Evolutionary conservation across 2,329 filamentous ascomycete genomes (phyloP).

Genomic region (Cladophialophora bantiana): DNA sequence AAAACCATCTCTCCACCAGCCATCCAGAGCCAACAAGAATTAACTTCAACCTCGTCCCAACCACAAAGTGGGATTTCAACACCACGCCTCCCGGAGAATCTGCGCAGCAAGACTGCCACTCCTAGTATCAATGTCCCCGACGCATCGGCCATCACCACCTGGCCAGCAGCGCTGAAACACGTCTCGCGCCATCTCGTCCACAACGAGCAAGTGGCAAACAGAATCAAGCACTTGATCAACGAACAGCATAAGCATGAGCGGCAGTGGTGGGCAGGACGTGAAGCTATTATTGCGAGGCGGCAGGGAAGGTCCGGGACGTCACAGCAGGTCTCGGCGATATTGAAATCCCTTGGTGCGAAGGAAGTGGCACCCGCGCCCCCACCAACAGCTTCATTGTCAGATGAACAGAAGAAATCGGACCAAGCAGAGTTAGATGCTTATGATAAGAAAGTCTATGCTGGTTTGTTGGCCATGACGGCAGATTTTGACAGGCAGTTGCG

Average conservation of each 20-base stretch:
- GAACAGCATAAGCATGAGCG: constrained; percentile 69
- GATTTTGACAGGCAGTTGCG: constrained; percentile 64
- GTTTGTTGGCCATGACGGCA: constrained; percentile 65
- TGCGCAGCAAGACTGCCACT: constrained; percentile 27
- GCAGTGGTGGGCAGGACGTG: constrained; percentile 64
- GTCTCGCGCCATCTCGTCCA: constrained; percentile 58
- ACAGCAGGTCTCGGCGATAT: constrained; percentile 60
- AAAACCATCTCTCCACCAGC: constrained; percentile 27
- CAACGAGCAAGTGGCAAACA: constrained; percentile 53
- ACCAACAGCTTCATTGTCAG: constrained; percentile 21
- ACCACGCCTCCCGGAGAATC: background rate
- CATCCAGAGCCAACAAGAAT: constrained; percentile 18
- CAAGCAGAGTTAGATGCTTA: constrained; percentile 64
- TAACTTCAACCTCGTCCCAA: background rate
- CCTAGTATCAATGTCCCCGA: constrained; percentile 42
- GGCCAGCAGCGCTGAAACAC: constrained; percentile 59
- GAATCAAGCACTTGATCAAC: constrained; percentile 65
- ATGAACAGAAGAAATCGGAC: constrained; percentile 47
- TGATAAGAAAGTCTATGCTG: constrained; percentile 68
- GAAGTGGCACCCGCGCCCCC: constrained; percentile 14
- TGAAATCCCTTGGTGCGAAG: constrained; percentile 48
- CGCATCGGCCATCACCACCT: constrained; percentile 58
- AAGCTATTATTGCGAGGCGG: constrained; percentile 61
- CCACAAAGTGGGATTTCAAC: background rate
- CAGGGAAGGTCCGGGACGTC: constrained; percentile 60